These are phyloP conservation scores for Cubamyces sp. DNA, from an alignment of 768 basidiomycete genomes.

Conservation along the genomic window DNA sequence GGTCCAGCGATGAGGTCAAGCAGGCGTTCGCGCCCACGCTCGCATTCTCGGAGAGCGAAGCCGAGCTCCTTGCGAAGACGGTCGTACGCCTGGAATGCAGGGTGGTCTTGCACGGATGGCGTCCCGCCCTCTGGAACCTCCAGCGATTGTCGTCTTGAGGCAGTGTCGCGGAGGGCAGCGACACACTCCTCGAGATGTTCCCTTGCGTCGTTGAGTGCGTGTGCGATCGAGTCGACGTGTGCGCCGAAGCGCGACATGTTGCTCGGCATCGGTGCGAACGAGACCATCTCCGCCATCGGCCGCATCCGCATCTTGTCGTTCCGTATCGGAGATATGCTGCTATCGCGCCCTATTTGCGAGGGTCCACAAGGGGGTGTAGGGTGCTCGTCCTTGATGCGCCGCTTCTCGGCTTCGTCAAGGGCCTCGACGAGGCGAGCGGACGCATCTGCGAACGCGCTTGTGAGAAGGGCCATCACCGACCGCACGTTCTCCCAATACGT, in stretches of 20 bases:
- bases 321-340: slow-evolving; percentile 15
- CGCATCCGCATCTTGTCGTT: slow-evolving; percentile 7
- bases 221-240: slow-evolving; percentile 71
- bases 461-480: slow-evolving; percentile 71
- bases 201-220: slow-evolving; percentile 72
- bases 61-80: slow-evolving; percentile 77
- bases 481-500: slow-evolving; percentile 87
- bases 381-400: slow-evolving; percentile 53
- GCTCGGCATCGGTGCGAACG: slow-evolving; percentile 78
- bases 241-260: slow-evolving; percentile 70
- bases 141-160: slow-evolving; percentile 9
- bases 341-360: slow-evolving; percentile 9
- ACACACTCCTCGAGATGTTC: slow-evolving; percentile 70
- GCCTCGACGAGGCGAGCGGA: slow-evolving; percentile 64
- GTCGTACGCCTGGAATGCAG: slow-evolving; percentile 74
- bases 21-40: slow-evolving; percentile 72
- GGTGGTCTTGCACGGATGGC: slow-evolving; percentile 32
- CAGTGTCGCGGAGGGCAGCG: slow-evolving; percentile 49
- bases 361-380: slow-evolving; percentile 40
- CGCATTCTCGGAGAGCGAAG: slow-evolving; percentile 78
- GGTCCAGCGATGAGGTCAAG: slow-evolving; percentile 56
- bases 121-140: slow-evolving; percentile 5
- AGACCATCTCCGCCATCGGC: slow-evolving; percentile 37
- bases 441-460: slow-evolving; percentile 67
- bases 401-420: slow-evolving; percentile 60